Base-by-base conservation (phyloP, 805 yeast genomes). In the Yarrowia divulgata region DNA sequence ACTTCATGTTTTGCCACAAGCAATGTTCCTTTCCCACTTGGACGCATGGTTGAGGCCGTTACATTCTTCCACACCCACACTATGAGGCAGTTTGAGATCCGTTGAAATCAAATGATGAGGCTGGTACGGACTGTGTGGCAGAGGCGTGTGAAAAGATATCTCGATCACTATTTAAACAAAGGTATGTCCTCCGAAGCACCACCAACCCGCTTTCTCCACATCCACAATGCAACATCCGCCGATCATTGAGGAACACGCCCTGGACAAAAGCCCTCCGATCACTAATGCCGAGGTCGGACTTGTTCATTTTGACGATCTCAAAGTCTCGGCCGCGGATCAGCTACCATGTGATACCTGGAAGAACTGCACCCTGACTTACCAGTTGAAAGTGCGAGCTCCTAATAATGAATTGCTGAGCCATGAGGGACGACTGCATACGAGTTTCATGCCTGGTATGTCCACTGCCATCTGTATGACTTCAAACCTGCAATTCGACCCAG, bases 391-490 rank as follows among this genome's bases (percentile, higher is more conserved):
- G 5, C 13, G 23, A 3, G 16, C 45, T 4, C 34, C 29, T 23
- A n/a, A 54, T 16, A 19, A 23, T 39, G 60, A 19, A 1, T 14
- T 14, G 14, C 45, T 39, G 34, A 23, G 10, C 18, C 43, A 23
- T 4, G 3, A 23, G 2, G 60, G 60, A 8, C 8, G 4, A 0
- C 19, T 54, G 9, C 60, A 39, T 2, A 54, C 60, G 18, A 54
- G 39, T 32, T 54, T 54, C 14, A 12, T 14, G 14, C 45, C 60
- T 3, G 60, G 60, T 8, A 37, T 23, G 18, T 14, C 60, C 1
- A 39, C 60, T 3, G 60, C 60, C 8, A 23, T 54, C 4, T 54
- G 45, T 14, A 14, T 54, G 45, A 54, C 60, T 3, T 54, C 60
- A 1, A 54, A 54, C 8, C 60, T 54, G 19, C 18, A 54, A 8